Base-by-base conservation (phyloP, 495 filamentous ascomycete species). In the Tuber magnatum region DNA sequence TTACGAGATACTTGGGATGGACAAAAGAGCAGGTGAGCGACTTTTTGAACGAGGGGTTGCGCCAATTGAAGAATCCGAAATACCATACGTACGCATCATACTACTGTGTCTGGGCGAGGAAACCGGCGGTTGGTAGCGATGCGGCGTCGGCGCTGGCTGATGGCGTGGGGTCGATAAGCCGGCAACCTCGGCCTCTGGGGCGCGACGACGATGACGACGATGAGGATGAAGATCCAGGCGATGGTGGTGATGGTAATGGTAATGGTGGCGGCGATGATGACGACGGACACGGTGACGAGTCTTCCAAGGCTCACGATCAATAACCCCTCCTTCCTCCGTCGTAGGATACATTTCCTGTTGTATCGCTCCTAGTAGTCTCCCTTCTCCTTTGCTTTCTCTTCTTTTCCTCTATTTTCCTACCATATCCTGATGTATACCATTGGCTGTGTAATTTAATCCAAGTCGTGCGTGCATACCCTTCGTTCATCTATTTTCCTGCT, bases 1-100 rank as follows among this genome's bases (percentile, higher is more conserved):
- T 85, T 56, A 87, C 85, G 3, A 86, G 84, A 72, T 77, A 84
- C 32, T 80, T 85, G 74, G 84, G 84, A 39, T 73, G 73, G 76
- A 44, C 39, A 9, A 75, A 48, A 40, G 70, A 73, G 28, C 71
- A 68, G 12, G n/a, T 74, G 22, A 51, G 71, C 42, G 10, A 39
- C 12, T 32, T 78, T 14, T 40, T 77, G 20, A 42, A 35, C 2
- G 44, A 32, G 18, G 65, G 70, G n/a, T 56, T 51, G 4, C 24
- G 28, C 20, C 71, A 78, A 2, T 0, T 78, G 2, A 39, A 2
- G 69, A 71, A 40, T 32, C 68, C 20, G 38, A 71, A 65, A 16
- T 73, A 73, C 22, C 77, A 76, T 56, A 38, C 68, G 14, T 69
- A 39, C 71, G 20, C 20, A 38, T 0, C 39, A 71, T 32, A 35